Evolutionary conservation across 352 stramenopile genomes (phyloP), one percentile per base, ranked within the genome.

Genomic region (Phytophthora meadii): DNA sequence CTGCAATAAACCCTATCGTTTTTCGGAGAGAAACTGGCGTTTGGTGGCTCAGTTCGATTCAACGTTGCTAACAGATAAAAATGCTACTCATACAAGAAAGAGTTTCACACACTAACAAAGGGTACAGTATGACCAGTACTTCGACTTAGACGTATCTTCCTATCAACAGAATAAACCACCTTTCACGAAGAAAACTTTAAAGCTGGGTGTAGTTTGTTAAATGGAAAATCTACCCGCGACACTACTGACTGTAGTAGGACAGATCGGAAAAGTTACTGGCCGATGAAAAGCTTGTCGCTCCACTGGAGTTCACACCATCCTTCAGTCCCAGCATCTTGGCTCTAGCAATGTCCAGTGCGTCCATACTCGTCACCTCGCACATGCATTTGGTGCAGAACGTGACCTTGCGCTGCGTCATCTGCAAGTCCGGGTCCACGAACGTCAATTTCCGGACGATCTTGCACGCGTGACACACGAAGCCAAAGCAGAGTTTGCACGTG

Each of bases 381-480:
- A 47, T 39, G 24, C 51, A 58, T 24, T 30, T 28, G 8, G 37
- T 39, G 22, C 51, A 59, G 28, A 59, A 59, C 14, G 36, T 59
- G 37, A 59, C 51, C 5, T 59, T 59, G 9, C 51, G 51, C 37
- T 59, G 39, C 4, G 37, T 41, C 51, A 59, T 49, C 51, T 49
- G 40, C 51, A 59, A 59, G 37, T 59, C 51, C 15, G 51, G 51
- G 37, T 59, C 51, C 51, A 59, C 51, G 22, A 59, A 59, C n/a
- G 22, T 59, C 51, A 59, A 32, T 11, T 49, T 59, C 12, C 51
- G 27, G 37, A 59, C 51, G 25, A 59, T 59, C 24, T 59, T 49
- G 39, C 51, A 59, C 9, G 51, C 51, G n/a, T 46, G 47, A 6
- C 47, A 54, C 28, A 54, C 47, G 17, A 54, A 54, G 7, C 28